Evolutionary conservation across 2,329 filamentous ascomycete genomes (phyloP).

Genomic region (Myrmaecium sp.): DNA sequence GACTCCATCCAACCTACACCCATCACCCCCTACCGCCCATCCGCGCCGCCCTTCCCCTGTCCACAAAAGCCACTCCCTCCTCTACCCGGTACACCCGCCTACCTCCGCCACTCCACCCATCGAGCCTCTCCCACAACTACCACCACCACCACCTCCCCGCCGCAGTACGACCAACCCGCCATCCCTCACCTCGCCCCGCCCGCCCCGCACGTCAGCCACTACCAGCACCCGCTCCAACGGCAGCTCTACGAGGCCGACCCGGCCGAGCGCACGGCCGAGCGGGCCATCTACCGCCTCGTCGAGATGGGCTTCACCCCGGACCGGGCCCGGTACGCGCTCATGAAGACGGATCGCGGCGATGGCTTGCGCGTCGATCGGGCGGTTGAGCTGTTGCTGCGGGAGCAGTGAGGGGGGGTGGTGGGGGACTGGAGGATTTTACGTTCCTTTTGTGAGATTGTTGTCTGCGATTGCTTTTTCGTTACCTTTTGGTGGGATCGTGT

Average conservation of each 20-base stretch:
- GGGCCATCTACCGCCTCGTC: slow-evolving; percentile 39
- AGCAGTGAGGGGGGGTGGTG: slow-evolving; percentile 1
- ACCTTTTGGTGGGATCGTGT: too few relatives aligned
- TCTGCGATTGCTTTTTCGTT: too few relatives aligned
- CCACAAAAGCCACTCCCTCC: neutral
- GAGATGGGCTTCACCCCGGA: slow-evolving; percentile 41
- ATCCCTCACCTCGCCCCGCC: neutral
- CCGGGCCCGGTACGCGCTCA: slow-evolving; percentile 39
- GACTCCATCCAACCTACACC: neutral
- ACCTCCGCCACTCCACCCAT: neutral
- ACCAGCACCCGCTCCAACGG: slow-evolving; percentile 17
- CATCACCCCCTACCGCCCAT: slow-evolving; percentile 1
- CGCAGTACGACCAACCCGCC: neutral
- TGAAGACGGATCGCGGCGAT: slow-evolving; percentile 42
- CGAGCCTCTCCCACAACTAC: slow-evolving; percentile 2
- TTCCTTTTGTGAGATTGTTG: too few relatives aligned
- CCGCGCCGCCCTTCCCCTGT: slow-evolving; percentile 2
- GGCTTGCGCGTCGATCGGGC: slow-evolving; percentile 40
- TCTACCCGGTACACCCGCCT: slow-evolving; percentile 1
- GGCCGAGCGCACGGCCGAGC: slow-evolving; percentile 37
- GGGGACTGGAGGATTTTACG: too few relatives aligned
- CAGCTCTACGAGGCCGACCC: slow-evolving; percentile 13
- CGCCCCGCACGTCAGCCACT: slow-evolving; percentile 2
- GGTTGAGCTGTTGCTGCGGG: slow-evolving; percentile 34
- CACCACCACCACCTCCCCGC: neutral